Evolutionary conservation across 768 basidiomycete genomes (phyloP).

Genomic region (Suillus decipiens): DNA sequence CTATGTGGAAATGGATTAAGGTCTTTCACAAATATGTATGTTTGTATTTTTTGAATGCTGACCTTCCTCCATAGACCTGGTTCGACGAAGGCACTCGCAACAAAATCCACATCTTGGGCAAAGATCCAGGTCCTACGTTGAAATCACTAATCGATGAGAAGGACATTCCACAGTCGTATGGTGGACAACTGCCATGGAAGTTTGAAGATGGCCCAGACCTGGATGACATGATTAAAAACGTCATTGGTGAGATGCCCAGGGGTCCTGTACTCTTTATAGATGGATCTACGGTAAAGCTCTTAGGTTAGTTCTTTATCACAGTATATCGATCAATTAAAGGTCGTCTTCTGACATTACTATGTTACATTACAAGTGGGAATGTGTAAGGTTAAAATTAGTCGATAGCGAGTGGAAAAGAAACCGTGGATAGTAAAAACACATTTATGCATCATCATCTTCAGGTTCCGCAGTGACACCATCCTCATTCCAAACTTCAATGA

Average conservation of each 20-base stretch:
- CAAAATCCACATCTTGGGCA: slow-evolving; percentile 77
- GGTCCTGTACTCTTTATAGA: slow-evolving; percentile 55
- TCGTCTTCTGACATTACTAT: slow-evolving; percentile 24
- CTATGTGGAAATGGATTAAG: slow-evolving; percentile 85
- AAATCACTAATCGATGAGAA: slow-evolving; percentile 47
- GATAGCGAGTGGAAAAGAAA: slow-evolving; percentile 1
- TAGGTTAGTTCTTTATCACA: neutral
- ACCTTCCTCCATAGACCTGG: slow-evolving; percentile 50
- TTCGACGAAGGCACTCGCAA: slow-evolving; percentile 78
- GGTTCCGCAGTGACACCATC: slow-evolving; percentile 73
- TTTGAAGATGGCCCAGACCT: slow-evolving; percentile 68
- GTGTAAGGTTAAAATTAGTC: slow-evolving; percentile 23
- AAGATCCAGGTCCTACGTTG: slow-evolving; percentile 55
- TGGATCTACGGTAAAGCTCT: slow-evolving; percentile 39
- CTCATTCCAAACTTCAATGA: slow-evolving; percentile 80
- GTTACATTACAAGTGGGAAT: slow-evolving; percentile 26
- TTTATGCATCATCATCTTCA: slow-evolving; percentile 46
- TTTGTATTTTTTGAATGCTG: neutral
- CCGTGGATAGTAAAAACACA: neutral
- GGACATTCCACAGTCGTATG: slow-evolving; percentile 69
- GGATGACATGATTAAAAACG: slow-evolving; percentile 52
- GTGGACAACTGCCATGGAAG: slow-evolving; percentile 71
- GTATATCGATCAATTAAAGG: neutral
- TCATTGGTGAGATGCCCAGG: slow-evolving; percentile 52
- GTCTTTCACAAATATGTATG: slow-evolving; percentile 31